phyloP scores from a whole-genome alignment of 2,329 filamentous ascomycete genomes.

The Cladosporium austrohemisphaericum region DNA sequence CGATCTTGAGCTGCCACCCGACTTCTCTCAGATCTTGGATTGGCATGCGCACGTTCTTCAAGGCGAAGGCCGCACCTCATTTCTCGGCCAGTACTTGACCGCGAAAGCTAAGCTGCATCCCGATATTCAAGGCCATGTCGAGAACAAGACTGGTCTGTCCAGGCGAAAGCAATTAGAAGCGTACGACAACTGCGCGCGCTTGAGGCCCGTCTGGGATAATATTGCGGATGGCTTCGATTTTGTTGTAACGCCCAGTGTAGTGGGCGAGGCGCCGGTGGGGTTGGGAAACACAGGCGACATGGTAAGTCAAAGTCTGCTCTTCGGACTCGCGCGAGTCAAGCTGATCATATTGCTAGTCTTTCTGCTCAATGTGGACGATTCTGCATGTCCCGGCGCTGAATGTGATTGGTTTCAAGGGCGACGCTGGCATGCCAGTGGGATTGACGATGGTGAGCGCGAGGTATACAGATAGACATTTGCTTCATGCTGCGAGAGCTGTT shows the following conservation, averaged over 20 bases:
- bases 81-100: slow-evolving; percentile 51
- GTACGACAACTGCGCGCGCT: slow-evolving; percentile 53
- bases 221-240: slow-evolving; percentile 53
- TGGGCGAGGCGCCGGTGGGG: slow-evolving; percentile 58
- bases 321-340: no score
- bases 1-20: slow-evolving; percentile 51
- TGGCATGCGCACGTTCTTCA: slow-evolving; percentile 53
- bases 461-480: slow-evolving; percentile 43
- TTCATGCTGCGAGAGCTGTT: slow-evolving; percentile 42
- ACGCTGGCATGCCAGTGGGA: slow-evolving; percentile 57
- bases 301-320: slow-evolving; percentile 34
- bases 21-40: slow-evolving; percentile 47
- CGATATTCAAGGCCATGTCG: slow-evolving; percentile 49
- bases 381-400: slow-evolving; percentile 63
- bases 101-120: slow-evolving; percentile 47
- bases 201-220: slow-evolving; percentile 54
- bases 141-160: slow-evolving; percentile 42
- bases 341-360: slow-evolving; percentile 19
- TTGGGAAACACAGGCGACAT: slow-evolving; percentile 53
- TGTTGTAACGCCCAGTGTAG: slow-evolving; percentile 55
- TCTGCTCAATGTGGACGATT: slow-evolving; percentile 31
- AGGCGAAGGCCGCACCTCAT: slow-evolving; percentile 52
- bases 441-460: slow-evolving; percentile 50
- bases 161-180: slow-evolving; percentile 50
- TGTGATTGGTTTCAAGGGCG: slow-evolving; percentile 58